A percentile compares a stretch with the other conserved stretches of the same genome.
phyloP scores from a whole-genome alignment of 768 basidiomycete genomes.

The Tylopilus sp. region DNA sequence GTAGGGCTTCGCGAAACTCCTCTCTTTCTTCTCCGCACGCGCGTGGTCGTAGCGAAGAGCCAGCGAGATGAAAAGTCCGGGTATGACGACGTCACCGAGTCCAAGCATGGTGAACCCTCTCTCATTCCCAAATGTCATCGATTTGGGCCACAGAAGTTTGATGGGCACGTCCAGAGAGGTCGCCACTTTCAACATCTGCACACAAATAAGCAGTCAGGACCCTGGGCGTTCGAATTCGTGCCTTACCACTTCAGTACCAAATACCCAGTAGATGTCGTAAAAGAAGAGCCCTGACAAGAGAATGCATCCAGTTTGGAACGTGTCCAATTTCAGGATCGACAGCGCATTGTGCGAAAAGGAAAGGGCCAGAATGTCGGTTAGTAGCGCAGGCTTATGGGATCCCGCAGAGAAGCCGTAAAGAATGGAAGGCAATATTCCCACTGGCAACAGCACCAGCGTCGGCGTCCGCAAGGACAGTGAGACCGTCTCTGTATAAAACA shows the following conservation, averaged over 20 bases:
- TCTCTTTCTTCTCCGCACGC: conserved; percentile 35
- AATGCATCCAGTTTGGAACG: conserved; percentile 82
- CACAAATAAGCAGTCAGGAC: conserved; percentile 1
- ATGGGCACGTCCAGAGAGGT: conserved; percentile 89
- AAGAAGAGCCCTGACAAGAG: conserved; percentile 82
- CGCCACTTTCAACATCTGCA: conserved; percentile 92
- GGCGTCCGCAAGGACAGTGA: conserved; percentile 55
- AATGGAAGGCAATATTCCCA: conserved; percentile 61
- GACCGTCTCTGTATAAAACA: conserved; percentile 32
- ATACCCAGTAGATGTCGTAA: conserved; percentile 96
- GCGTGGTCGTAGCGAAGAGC: conserved; percentile 82
- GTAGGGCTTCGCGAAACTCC: conserved; percentile 63
- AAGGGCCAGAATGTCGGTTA: conserved; percentile 74
- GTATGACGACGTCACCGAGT: conserved; percentile 79
- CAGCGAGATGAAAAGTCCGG: conserved; percentile 71
- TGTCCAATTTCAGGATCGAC: conserved; percentile 78
- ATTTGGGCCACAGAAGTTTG: conserved; percentile 87
- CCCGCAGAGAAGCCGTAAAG: conserved; percentile 51
- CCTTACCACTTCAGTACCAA: conserved; percentile 80
- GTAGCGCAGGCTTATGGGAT: conserved; percentile 56
- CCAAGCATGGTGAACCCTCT: conserved; percentile 87
- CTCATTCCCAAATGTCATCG: conserved; percentile 42
- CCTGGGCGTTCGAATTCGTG: neutral
- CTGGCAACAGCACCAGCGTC: conserved; percentile 51
- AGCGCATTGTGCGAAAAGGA: conserved; percentile 83